A percentile compares a stretch with the other conserved stretches of the same genome.
Conservation (phyloP, 208 protist genomes). For the Trypanosoma rangeli region DNA sequence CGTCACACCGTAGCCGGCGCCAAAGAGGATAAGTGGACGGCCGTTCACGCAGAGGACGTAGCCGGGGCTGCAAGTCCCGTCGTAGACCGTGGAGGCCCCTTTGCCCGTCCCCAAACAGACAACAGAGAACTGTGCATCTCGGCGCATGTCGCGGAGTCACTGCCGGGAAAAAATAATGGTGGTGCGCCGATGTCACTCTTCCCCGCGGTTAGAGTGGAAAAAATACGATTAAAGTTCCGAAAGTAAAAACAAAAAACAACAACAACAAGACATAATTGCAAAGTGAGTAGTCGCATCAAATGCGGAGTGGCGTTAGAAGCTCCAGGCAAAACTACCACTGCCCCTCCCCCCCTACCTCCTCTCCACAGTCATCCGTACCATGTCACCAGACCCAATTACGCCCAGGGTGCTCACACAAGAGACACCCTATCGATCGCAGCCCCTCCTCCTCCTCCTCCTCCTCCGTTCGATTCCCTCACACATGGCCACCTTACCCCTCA, state of each 20-base stretch:
- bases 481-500: too few species aligned
- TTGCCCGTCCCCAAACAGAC: conserved; percentile 35
- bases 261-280: not conserved
- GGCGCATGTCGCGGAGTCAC: not conserved
- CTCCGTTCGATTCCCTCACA: too few species aligned
- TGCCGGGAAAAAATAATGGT: not conserved
- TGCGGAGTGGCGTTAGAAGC: too few species aligned
- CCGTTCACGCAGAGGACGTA: conserved; percentile 30
- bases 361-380: not conserved
- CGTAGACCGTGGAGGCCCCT: conserved; percentile 32
- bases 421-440: too few species aligned
- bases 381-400: not conserved
- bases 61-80: conserved; percentile 27
- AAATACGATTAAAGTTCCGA: not conserved
- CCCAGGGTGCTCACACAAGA: too few species aligned
- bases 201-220: not conserved
- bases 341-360: too few species aligned
- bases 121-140: conserved; percentile 14
- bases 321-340: too few species aligned
- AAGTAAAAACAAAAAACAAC: not conserved
- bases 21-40: conserved; percentile 29
- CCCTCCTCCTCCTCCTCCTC: too few species aligned
- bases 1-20: conserved; percentile 35
- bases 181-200: not conserved
- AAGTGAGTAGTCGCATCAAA: too few species aligned